Evolutionary conservation across 192 early-diverging fungal genomes (phyloP), one percentile per base, ranked within the genome.

Genomic region (Entrophospora sp.): DNA sequence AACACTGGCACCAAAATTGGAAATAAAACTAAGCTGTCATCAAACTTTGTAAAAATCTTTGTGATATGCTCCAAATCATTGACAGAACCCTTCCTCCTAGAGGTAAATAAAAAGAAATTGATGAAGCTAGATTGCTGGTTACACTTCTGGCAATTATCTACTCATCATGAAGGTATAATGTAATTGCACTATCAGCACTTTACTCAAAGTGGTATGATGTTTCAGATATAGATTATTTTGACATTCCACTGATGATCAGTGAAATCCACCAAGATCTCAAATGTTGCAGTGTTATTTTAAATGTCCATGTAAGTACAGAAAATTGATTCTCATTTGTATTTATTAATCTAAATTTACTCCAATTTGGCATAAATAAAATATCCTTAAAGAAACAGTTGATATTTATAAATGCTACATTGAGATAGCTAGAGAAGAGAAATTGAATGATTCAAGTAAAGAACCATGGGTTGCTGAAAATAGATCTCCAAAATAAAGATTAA

Each of bases 111-210:
- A 5, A 5, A 10, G 18, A 10, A 8, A 49, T 49, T 10, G 48
- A 49, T n/a, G 18, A 49, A n/a, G 48, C 48, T 10, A 49, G 48
- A 49, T 49, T n/a, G 24, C 48, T 5, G 18, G 18, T 49, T 5
- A 49, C 18, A 6, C 18, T 49, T 6, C 48, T n/a, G 18, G 48
- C 48, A 49, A 10, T 49, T 5, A 49, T 49, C 48, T 49, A 10
- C 48, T 49, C 20, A 22, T 7, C 48, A 49, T 49, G 48, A n/a
- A 49, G 48, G 18, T 49, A 10, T 49, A 5, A 49, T 49, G 48
- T 49, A n/a, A 49, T 49, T 49, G 18, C 48, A 49, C 48, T 49
- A 24, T 49, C 48, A 49, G 48, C 48, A 49, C 14, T 49, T 49
- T 10, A 49, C 18, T n/a, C 5, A 49, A 24, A 5, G 7, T 49